These are phyloP conservation scores for Aspergillus awamori DNA, from an alignment of 2,329 filamentous ascomycete genomes.

Conservation along the genomic window DNA sequence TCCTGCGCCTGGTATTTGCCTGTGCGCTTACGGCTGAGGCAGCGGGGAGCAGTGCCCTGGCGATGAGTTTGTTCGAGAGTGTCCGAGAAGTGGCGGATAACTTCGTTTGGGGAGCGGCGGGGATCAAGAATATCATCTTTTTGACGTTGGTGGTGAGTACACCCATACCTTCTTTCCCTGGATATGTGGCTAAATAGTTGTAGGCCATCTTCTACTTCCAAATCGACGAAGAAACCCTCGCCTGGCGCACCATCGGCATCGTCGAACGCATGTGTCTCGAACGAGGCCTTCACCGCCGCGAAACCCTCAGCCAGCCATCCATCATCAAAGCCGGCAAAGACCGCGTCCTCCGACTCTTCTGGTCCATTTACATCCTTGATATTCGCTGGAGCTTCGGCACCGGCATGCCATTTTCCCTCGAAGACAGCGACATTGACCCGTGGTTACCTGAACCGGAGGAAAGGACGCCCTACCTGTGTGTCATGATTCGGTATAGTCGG, in stretches of 20 bases:
- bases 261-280: slow-evolving; percentile 77
- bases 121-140: slow-evolving; percentile 62
- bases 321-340: slow-evolving; percentile 68
- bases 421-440: slow-evolving; percentile 82
- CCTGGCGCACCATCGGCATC: slow-evolving; percentile 88
- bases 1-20: slow-evolving; percentile 81
- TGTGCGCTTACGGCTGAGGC: slow-evolving; percentile 76
- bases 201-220: slow-evolving; percentile 79
- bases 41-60: slow-evolving; percentile 74
- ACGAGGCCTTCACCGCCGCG: slow-evolving; percentile 77
- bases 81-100: slow-evolving; percentile 72
- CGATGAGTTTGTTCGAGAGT: slow-evolving; percentile 72
- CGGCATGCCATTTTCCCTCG: slow-evolving; percentile 79
- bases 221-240: slow-evolving; percentile 78
- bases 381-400: slow-evolving; percentile 85
- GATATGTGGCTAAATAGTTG: slow-evolving; percentile 11
- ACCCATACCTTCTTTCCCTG: accelerated
- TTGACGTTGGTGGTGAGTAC: slow-evolving; percentile 52
- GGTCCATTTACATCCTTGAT: slow-evolving; percentile 86
- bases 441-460: slow-evolving; percentile 71
- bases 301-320: slow-evolving; percentile 69
- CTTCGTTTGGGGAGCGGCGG: slow-evolving; percentile 59
- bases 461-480: slow-evolving; percentile 69
- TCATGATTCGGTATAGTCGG: slow-evolving; percentile 82
- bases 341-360: slow-evolving; percentile 74